Base-by-base conservation (phyloP, 129 eudicot genomes). In the Tagetes patula region DNA sequence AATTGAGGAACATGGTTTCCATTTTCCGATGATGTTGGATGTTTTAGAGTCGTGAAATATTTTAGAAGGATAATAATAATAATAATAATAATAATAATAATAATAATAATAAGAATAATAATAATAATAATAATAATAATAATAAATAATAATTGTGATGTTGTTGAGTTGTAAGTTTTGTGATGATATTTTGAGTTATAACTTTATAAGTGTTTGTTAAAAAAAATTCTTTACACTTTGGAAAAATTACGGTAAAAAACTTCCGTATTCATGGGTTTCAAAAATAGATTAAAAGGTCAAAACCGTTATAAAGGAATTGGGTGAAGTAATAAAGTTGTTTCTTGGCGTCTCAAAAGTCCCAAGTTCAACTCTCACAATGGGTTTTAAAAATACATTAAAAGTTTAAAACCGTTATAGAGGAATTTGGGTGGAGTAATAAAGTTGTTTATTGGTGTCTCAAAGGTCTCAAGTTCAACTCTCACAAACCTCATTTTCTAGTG, bases 1-100 rank as follows among this genome's bases (percentile, higher is more conserved):
- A 79, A 72, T 5, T 39, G 82, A 72, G 78, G 78, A 65, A 72
- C 30, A 65, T 72, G 75, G 59, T 2, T 68, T 68, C 49, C 62
- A 72, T 41, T 41, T 71, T 79, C 62, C 74, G 42, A 79, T 79
- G 82, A 79, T 53, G 69, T 79, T 79, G 82, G 78, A 65, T 72
- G 76, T 61, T 70, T 63, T 63, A 34, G 49, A 53, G 80, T 5
- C 8, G 30, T 7, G 66, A 14, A 34, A 2, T 3, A 6, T 33
- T 43, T 2, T 43, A 36, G 0, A 53, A 67, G 48, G 38, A 40
- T 67, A 62, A 39, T 9, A 60, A 74, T 32, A 33, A 32, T 52
- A 12, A 52, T 50, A 50, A 50, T 13, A 52, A 52, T 53, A 53
- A 40, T 67, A 62, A 39, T 9, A 60, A 74, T 32, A 33, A 32